These are phyloP conservation scores for Cryptococcus wingfieldii DNA, from an alignment of 1,284 basidiomycete species.

Conservation along the genomic window DNA sequence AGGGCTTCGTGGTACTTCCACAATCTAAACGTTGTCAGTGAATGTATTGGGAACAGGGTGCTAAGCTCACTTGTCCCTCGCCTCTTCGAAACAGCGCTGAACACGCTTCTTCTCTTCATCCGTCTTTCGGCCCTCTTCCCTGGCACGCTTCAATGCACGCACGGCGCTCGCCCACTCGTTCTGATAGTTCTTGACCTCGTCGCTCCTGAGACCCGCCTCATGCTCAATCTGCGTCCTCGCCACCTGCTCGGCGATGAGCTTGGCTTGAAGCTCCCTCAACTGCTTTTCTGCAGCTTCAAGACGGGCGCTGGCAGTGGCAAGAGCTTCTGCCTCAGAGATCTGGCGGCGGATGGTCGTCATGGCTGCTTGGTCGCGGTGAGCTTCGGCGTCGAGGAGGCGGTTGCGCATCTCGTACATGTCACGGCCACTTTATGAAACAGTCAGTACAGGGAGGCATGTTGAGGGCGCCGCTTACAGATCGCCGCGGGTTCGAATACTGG, in stretches of 20 bases:
- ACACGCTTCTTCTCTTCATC: slow-evolving; percentile 42
- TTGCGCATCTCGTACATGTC: slow-evolving; percentile 38
- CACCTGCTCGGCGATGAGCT: slow-evolving; percentile 42
- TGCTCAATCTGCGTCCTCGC: slow-evolving; percentile 33
- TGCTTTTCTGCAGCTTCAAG: slow-evolving; percentile 34
- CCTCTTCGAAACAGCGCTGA: slow-evolving; percentile 37
- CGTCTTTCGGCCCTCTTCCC: slow-evolving; percentile 38
- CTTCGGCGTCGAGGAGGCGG: slow-evolving; percentile 19
- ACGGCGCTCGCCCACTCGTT: slow-evolving; percentile 41
- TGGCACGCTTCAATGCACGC: slow-evolving; percentile 33
- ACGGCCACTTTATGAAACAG: slow-evolving; percentile 12
- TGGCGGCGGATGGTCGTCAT: slow-evolving; percentile 8
- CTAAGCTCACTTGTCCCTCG: slow-evolving; percentile 30
- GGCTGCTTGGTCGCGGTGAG: slow-evolving; percentile 9
- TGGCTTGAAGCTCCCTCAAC: slow-evolving; percentile 41
- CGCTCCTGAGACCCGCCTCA: slow-evolving; percentile 15
- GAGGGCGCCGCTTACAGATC: slow-evolving; percentile 22
- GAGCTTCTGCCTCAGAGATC: slow-evolving; percentile 17
- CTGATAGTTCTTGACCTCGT: slow-evolving; percentile 35
- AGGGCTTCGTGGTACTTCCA: slow-evolving; percentile 41
- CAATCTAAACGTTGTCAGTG: slow-evolving; percentile 1
- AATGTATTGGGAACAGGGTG: background rate
- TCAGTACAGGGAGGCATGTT: background rate
- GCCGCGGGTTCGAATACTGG: slow-evolving; percentile 18
- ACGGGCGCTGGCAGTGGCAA: slow-evolving; percentile 27